A percentile compares a stretch with the other conserved stretches of the same genome.
Evolutionary conservation across 768 basidiomycete genomes (phyloP).

Genomic region (Brasilioporus rufonigricans): DNA sequence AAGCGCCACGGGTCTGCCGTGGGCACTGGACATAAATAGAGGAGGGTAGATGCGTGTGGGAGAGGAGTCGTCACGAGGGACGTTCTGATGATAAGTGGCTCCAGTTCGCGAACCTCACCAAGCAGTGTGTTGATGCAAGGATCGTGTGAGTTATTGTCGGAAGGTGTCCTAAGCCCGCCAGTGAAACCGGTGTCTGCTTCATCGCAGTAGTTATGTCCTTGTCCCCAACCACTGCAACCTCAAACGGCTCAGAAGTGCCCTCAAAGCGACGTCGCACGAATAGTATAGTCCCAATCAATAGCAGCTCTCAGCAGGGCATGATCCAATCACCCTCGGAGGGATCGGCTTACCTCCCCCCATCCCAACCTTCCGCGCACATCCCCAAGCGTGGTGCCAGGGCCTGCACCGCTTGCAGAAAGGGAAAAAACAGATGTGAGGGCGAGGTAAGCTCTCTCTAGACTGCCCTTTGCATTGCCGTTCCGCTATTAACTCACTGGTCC

Average conservation of each 20-base stretch:
- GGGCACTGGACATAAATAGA: too few relatives aligned
- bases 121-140: background rate
- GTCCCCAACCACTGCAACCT: conserved; percentile 57
- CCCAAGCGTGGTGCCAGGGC: conserved; percentile 89
- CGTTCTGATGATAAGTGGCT: background rate
- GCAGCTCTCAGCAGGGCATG: conserved; percentile 21
- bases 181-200: conserved; percentile 13
- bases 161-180: background rate
- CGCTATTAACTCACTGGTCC: conserved; percentile 57
- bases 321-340: conserved; percentile 38
- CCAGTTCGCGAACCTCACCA: too few relatives aligned
- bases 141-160: conserved; percentile 11
- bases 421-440: conserved; percentile 92
- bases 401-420: conserved; percentile 86
- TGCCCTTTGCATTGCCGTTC: conserved; percentile 41
- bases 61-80: too few relatives aligned
- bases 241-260: conserved; percentile 53
- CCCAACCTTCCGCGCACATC: conserved; percentile 54
- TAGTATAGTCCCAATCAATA: conserved; percentile 20
- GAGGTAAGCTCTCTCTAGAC: conserved; percentile 54
- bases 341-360: conserved; percentile 22
- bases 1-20: background rate
- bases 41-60: background rate
- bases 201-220: conserved; percentile 52
- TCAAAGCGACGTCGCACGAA: conserved; percentile 59